Evolutionary conservation across 352 stramenopile species (phyloP), one percentile per base, ranked within the genome.

Genomic region (Phytopythium helicoides): DNA sequence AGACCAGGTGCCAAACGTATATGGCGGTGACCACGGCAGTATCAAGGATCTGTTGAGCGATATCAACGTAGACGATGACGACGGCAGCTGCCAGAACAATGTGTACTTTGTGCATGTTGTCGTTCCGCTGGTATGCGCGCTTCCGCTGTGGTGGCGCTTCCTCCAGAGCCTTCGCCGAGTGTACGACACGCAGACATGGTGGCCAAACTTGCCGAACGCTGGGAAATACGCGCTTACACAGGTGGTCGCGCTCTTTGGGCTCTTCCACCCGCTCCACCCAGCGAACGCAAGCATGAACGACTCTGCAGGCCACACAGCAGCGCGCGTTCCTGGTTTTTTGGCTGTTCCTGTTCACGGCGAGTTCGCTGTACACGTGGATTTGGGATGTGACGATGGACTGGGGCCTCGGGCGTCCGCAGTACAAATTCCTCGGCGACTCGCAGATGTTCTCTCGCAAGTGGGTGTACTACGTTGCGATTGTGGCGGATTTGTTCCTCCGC

Each of bases 121-220:
- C 7, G 96, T 98, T 26, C 97, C 97, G 19, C 66, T 98, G 23
- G 81, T 99, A 26, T 98, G 94, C 60, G 76, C 97, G 9, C 70
- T 98, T 23, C 97, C 97, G 10, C 68, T 99, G 46, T 98, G 95
- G 87, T 96, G 97, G 68, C 88, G 96, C 25, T 98, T 99, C 67
- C 90, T 98, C 46, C 96, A 99, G 80, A 99, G 93, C 65, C 66
- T 99, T 16, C 85, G 96, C 26, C 81, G 94, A 51, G 97, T 98
- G 54, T 82, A 96, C 45, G 95, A 99, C 73, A 98, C 94, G 22
- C 82, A 95, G 52, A 91, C 95, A 50, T 95, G 96, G 71, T 98
- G 94, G 70, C 96, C 97, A 3, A 95, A 98, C 60, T 73, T 99
- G 14, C 86, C 93, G 2, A 99, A 99, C 64, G 92, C 90, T 21